Evolutionary conservation across 306 rosid genomes (phyloP), one percentile per base, ranked within the genome.

Genomic region (Gastrolobium villosum): DNA sequence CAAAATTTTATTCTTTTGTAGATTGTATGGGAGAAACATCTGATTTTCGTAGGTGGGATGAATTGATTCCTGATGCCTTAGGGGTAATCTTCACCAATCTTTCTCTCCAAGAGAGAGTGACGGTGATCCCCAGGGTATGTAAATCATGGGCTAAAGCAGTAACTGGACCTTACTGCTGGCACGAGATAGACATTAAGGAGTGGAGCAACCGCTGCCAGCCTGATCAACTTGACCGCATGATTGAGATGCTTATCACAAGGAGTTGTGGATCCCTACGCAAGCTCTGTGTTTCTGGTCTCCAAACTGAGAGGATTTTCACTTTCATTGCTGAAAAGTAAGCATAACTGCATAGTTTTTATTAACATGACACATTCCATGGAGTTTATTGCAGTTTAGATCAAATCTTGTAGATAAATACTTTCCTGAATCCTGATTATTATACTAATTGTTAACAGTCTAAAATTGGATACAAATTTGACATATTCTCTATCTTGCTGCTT

Each of bases 261-360:
- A 96, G 98, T 43, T 74, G 81, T 36, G 96, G 98, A 46, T 93
- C 99, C 6, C 92, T 93, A 44, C 90, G 94, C 48, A 93, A 90
- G 83, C 92, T 96, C 43, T 84, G 84, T 65, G 98, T 91, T 84
- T 84, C 93, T 48, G 85, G 92, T 77, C 90, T 96, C 57, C 89
- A 89, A 56, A 74, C 84, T 49, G 88, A 86, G 72, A 34, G 26
- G 11, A 82, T 87, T 56, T 87, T 94, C 92, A 85, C 92, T 86
- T 82, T 87, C 87, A 89, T 96, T 70, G 97, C 98, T 3, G 91
- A 96, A 60, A 88, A 93, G 99, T 96, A 96, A 87, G 99, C 86
- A 54, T 15, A 72, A 71, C 50, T 67, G 20, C 36, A 13, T 46
- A 46, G 5, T 78, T 43, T 57, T 56, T 36, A 14, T 72, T 77